Conservation (phyloP, 164 flowering plant species). For the Magnolia sinica region DNA sequence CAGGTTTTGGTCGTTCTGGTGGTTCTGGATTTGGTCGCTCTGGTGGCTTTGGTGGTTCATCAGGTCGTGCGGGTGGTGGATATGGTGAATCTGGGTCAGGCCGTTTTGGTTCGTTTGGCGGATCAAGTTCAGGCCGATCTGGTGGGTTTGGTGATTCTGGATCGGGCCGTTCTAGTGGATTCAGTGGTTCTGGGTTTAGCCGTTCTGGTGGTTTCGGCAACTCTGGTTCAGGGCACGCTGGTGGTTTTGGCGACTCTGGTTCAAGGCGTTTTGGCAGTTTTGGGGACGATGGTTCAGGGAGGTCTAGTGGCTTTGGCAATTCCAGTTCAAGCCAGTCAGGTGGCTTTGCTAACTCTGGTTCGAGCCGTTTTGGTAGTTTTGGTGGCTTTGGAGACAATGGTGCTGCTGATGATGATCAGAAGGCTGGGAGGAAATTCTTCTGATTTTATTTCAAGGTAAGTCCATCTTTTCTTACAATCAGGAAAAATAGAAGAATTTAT, state of each 20-base stretch:
- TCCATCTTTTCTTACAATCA: not conserved
- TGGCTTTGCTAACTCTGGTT: slow-evolving; percentile 21
- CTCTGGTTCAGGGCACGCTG: slow-evolving; percentile 9
- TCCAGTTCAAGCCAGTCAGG: slow-evolving; percentile 31
- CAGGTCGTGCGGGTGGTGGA: slow-evolving; percentile 14
- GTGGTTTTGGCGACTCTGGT: slow-evolving; percentile 20
- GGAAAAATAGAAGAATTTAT: not conserved
- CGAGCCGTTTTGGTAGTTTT: slow-evolving; percentile 5
- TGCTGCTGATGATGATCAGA: not conserved
- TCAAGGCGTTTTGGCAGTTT: not conserved
- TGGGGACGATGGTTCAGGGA: not conserved
- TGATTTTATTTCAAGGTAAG: not conserved
- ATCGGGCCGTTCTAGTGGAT: slow-evolving; percentile 29
- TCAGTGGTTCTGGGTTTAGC: slow-evolving; percentile 3
- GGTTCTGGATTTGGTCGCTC: slow-evolving; percentile 11
- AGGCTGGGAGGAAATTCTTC: not conserved
- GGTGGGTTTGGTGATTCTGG: slow-evolving; percentile 29
- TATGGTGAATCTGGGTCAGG: slow-evolving; percentile 20
- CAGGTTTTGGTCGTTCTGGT: slow-evolving; percentile 13
- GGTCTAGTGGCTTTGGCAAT: slow-evolving; percentile 26
- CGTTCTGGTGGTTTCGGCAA: slow-evolving; percentile 6
- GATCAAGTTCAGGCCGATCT: slow-evolving; percentile 20
- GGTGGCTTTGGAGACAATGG: slow-evolving; percentile 11
- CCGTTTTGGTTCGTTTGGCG: slow-evolving; percentile 15
- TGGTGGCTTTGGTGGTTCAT: slow-evolving; percentile 12